phyloP scores from a whole-genome alignment of 148 eudicot genomes.

The Amaranthus hypochondriacus region DNA sequence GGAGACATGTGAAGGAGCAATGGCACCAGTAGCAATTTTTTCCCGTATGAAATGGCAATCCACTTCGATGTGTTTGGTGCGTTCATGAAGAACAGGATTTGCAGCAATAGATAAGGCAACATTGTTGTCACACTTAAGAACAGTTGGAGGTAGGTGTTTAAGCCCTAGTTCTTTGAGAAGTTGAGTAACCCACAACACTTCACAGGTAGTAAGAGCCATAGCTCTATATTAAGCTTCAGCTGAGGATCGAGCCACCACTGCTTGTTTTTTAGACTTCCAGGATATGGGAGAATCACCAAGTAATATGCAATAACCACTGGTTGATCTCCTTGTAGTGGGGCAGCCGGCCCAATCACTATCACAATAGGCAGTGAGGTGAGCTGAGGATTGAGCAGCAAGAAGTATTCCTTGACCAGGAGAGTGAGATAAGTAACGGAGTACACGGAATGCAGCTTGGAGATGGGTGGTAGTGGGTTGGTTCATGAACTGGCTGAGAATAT shows the following conservation, averaged over 20 bases:
- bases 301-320: neutral
- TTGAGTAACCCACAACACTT: no score
- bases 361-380: no score
- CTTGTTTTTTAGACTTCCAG: neutral
- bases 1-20: neutral
- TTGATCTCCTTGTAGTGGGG: neutral
- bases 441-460: neutral
- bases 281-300: neutral
- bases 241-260: neutral
- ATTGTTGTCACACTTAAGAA: neutral
- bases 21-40: neutral
- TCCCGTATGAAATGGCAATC: neutral
- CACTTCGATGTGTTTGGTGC: slow-evolving; percentile 5
- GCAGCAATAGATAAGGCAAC: neutral
- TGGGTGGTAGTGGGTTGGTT: neutral
- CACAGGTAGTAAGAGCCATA: neutral
- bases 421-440: neutral
- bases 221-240: neutral
- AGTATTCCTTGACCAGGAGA: neutral
- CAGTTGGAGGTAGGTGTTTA: neutral
- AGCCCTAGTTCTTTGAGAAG: neutral
- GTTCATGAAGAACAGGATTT: slow-evolving; percentile 5
- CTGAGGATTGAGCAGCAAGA: no score
- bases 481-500: neutral
- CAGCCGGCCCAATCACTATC: neutral